Percentiles rank a stretch among this genome's conserved stretches.
These are phyloP conservation scores for Salix suchowensis DNA, from an alignment of 345 rosid genomes.

Conservation along the genomic window DNA sequence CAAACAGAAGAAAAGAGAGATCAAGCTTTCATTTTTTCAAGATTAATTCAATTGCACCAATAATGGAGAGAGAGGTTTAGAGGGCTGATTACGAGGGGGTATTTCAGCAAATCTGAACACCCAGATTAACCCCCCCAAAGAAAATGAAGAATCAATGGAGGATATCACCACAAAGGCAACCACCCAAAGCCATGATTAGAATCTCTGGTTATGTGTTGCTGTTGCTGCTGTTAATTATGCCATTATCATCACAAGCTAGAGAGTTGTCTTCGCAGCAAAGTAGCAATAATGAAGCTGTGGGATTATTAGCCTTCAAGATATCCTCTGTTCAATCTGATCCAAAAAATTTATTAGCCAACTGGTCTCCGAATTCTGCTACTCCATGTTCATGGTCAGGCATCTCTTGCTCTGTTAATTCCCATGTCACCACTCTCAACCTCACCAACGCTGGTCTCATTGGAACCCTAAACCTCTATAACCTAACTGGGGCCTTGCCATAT, in stretches of 20 bases:
- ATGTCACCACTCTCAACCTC: slow-evolving; percentile 48
- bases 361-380: slow-evolving; percentile 40
- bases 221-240: neutral
- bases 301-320: slow-evolving; percentile 59
- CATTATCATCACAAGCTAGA: slow-evolving; percentile 25
- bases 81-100: neutral
- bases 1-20: neutral
- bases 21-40: neutral
- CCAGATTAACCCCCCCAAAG: slow-evolving; percentile 1
- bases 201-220: slow-evolving; percentile 18
- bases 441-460: slow-evolving; percentile 51
- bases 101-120: neutral
- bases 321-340: slow-evolving; percentile 63
- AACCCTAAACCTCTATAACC: slow-evolving; percentile 42
- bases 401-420: slow-evolving; percentile 50
- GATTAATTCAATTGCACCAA: neutral
- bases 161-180: slow-evolving; percentile 4
- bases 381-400: slow-evolving; percentile 77
- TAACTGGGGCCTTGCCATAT: slow-evolving; percentile 43
- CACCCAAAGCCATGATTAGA: slow-evolving; percentile 4
- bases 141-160: slow-evolving; percentile 37
- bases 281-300: slow-evolving; percentile 35
- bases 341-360: slow-evolving; percentile 37
- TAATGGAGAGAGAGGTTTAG: neutral
- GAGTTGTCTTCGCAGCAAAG: slow-evolving; percentile 19